These are phyloP conservation scores for Pseudoneurospora amorphoporcata DNA, from an alignment of 495 filamentous ascomycete genomes.

Conservation along the genomic window DNA sequence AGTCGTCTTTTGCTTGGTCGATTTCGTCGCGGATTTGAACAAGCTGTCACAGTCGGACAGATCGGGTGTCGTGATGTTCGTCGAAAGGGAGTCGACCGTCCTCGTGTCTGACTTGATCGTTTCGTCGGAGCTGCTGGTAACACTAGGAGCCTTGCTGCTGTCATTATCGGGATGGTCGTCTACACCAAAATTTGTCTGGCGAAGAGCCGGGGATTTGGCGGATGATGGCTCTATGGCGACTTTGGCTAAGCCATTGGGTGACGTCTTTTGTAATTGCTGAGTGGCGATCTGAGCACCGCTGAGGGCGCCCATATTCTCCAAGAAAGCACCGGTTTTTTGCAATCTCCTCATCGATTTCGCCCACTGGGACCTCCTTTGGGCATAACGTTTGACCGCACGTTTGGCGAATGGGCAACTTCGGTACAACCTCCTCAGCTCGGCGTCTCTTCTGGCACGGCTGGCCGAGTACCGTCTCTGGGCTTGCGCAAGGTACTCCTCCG, in stretches of 20 bases:
- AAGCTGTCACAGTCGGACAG: not conserved
- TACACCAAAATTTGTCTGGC: not conserved
- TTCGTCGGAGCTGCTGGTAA: slow-evolving; percentile 3
- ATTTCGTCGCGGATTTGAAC: not conserved
- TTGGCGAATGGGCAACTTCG: not conserved
- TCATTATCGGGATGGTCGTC: not conserved
- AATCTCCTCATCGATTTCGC: not conserved
- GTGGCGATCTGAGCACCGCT: not conserved
- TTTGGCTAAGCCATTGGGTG: not conserved
- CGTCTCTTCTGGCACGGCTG: not conserved
- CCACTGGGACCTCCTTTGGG: not conserved
- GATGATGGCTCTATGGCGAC: not conserved
- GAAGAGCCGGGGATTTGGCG: not conserved
- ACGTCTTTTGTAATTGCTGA: not conserved
- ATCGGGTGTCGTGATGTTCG: slow-evolving; percentile 2
- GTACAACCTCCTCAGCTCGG: slow-evolving; percentile 1
- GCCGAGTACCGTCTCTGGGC: not conserved
- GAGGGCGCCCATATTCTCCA: not conserved
- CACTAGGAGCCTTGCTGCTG: not conserved
- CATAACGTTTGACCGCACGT: not conserved
- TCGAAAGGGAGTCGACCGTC: not conserved
- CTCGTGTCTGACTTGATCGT: not conserved
- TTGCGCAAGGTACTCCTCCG: not conserved
- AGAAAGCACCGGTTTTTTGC: not conserved
- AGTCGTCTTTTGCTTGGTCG: not conserved